Conservation (phyloP, 2,329 filamentous ascomycete species). For the Hymenoscyphus infarciens region DNA sequence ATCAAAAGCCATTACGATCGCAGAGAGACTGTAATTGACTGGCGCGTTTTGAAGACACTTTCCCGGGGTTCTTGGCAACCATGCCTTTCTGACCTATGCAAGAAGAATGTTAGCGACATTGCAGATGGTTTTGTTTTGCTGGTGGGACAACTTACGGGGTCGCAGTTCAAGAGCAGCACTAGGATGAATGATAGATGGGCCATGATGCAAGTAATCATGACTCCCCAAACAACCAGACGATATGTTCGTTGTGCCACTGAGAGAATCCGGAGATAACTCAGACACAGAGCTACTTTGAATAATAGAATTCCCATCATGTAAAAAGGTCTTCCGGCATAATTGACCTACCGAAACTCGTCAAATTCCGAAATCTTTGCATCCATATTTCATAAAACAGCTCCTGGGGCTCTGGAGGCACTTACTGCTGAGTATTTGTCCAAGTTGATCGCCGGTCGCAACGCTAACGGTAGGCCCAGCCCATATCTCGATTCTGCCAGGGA, state of each 20-base stretch:
- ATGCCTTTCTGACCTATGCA: constrained; percentile 30
- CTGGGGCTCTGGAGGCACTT: background rate
- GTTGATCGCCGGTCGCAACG: background rate
- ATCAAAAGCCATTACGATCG: constrained; percentile 7
- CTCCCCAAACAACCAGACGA: background rate
- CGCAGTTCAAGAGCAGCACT: background rate
- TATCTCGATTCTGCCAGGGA: constrained; percentile 4
- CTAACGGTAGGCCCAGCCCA: constrained; percentile 4
- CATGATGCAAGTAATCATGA: background rate
- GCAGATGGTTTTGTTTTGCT: background rate
- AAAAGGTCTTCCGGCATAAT: constrained; percentile 17
- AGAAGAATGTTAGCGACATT: background rate
- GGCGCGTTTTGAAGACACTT: constrained; percentile 36
- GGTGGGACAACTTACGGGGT: background rate
- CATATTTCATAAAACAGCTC: background rate
- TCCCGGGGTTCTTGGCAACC: constrained; percentile 32
- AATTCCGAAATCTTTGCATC: background rate
- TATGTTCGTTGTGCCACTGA: constrained; percentile 8
- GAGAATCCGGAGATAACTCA: constrained; percentile 18
- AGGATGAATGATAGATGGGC: background rate
- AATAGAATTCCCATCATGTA: constrained; percentile 15
- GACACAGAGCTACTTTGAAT: constrained; percentile 19
- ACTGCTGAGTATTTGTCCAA: constrained; percentile 4
- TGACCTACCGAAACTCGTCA: constrained; percentile 5
- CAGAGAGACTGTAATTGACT: constrained; percentile 33